phyloP scores from a whole-genome alignment of 345 rosid genomes.

The Hevea brasiliensis region DNA sequence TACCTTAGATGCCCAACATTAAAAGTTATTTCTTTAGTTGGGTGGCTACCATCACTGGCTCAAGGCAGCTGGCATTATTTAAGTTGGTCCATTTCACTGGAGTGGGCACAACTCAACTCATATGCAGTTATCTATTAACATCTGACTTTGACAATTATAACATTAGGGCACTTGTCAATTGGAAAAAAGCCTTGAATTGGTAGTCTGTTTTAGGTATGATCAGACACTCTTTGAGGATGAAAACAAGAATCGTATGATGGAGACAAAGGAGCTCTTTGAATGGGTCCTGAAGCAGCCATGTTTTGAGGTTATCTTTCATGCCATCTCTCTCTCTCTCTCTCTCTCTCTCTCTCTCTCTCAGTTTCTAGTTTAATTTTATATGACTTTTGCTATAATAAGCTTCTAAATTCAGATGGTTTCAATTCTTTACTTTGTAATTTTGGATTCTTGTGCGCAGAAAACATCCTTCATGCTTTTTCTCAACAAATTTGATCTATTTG shows the following conservation, averaged over 20 bases:
- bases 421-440: neutral
- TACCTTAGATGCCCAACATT: no score
- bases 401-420: neutral
- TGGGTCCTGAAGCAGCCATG: conserved; percentile 99
- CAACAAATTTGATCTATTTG: conserved; percentile 95
- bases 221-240: conserved; percentile 93
- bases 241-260: conserved; percentile 88
- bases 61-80: neutral
- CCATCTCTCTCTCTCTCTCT: neutral
- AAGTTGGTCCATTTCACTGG: neutral
- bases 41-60: neutral
- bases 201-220: conserved; percentile 63
- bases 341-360: neutral
- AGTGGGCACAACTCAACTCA: neutral
- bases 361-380: neutral
- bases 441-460: conserved; percentile 57
- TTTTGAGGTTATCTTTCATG: conserved; percentile 63
- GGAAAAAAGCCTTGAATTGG: neutral
- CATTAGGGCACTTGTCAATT: neutral
- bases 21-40: neutral
- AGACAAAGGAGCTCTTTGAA: conserved; percentile 86
- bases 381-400: neutral
- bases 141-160: neutral
- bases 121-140: neutral
- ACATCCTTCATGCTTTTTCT: conserved; percentile 96